Conservation (phyloP, 352 stramenopile species). For the Globisporangium cederbergense region DNA sequence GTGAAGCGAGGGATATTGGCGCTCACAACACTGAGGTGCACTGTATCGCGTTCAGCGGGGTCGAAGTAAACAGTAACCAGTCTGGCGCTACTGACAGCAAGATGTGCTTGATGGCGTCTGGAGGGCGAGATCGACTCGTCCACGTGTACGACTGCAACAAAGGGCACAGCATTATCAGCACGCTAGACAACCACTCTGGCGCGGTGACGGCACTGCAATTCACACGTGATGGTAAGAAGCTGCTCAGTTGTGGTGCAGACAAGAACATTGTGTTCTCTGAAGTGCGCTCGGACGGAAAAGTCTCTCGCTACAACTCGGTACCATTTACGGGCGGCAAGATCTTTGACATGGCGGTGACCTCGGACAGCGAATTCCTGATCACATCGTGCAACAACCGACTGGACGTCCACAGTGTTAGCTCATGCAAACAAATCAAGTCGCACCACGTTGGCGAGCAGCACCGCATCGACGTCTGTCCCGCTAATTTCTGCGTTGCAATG, state of each 20-base stretch:
- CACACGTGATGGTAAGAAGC: conserved; percentile 56
- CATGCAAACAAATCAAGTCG: conserved; percentile 53
- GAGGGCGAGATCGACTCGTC: conserved; percentile 73
- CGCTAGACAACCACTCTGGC: conserved; percentile 76
- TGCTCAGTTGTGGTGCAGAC: conserved; percentile 69
- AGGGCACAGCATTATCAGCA: conserved; percentile 31
- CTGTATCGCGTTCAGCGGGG: conserved; percentile 48
- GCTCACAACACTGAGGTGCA: conserved; percentile 77
- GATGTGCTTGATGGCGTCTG: conserved; percentile 54
- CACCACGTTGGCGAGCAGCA: conserved; percentile 76
- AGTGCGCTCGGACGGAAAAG: conserved; percentile 34
- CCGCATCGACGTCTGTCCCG: conserved; percentile 61
- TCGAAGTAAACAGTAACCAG: conserved; percentile 10
- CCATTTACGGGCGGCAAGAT: conserved; percentile 63
- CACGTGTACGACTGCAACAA: conserved; percentile 73
- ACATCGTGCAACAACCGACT: conserved; percentile 80
- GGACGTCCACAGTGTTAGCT: conserved; percentile 61
- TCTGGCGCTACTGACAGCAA: background rate
- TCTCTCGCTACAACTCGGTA: conserved; percentile 45
- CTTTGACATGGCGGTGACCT: conserved; percentile 70
- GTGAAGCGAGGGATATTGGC: conserved; percentile 32
- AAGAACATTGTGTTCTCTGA: conserved; percentile 68
- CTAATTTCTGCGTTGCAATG: conserved; percentile 70
- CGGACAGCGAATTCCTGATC: conserved; percentile 64
- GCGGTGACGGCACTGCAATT: conserved; percentile 68